Evolutionary conservation across 2,329 filamentous ascomycete genomes (phyloP), one percentile per base, ranked within the genome.

Genomic region (Cephalotrichum gorgonifer): DNA sequence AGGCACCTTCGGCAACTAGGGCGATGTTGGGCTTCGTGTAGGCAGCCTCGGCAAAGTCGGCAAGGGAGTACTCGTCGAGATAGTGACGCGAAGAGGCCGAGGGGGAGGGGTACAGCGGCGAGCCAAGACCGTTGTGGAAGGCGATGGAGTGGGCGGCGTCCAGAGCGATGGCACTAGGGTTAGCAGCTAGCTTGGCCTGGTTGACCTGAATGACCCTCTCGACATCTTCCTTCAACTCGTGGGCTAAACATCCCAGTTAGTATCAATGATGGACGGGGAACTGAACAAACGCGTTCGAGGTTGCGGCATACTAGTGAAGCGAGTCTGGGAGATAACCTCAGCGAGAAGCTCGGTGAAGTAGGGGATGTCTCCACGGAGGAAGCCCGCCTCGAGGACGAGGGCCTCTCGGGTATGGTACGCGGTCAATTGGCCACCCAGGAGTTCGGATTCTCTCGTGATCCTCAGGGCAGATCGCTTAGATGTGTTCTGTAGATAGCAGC

Each of bases 271-370:
- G 15, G 31, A 31, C 33, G 28, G 31, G n/a, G 12, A 39, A 20
- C 35, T 17, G 27, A 27, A 15, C 17, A 33, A 23, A 38, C 17
- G 45, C n/a, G 22, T 58, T 20, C 33, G 43, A 43, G 23, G 26
- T 26, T 20, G 26, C 30, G 44, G 47, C 80, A 70, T 71, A 86
- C 82, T 75, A 56, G 83, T 81, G 68, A 88, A 98, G 72, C 88
- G 93, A 59, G 91, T 95, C 70, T 87, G 75, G 53, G 85, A 83
- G 62, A 93, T 77, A 60, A 96, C 86, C 76, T 98, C 94, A 63
- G 85, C 88, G 58, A 98, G 79, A 56, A 98, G 78, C 76, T 98
- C 93, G 62, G 89, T 81, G 69, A 95, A 98, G 80, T 97, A 98
- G 58, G 93, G 93, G 57, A 98, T 82, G 67, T 98, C 90, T 66